Percentiles rank a stretch among this genome's conserved stretches.
phyloP scores from a whole-genome alignment of 2,329 filamentous ascomycete species.

The Knufia petricola region DNA sequence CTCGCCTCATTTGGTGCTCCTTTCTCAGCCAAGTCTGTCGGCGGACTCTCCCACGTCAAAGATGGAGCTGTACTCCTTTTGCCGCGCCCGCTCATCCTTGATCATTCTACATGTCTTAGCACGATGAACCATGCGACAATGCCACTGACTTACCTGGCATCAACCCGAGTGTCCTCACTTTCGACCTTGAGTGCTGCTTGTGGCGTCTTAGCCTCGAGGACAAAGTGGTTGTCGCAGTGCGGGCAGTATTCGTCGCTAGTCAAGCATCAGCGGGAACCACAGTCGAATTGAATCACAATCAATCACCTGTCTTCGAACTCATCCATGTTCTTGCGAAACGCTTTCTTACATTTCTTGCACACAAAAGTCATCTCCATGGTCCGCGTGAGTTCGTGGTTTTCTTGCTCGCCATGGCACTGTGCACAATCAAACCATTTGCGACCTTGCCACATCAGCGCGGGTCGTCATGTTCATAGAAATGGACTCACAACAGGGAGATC shows the following conservation, averaged over 20 bases:
- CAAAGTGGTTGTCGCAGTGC: constrained; percentile 97
- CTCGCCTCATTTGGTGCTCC: background rate
- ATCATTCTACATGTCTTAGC: constrained; percentile 54
- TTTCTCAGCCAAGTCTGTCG: constrained; percentile 60
- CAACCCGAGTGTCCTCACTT: constrained; percentile 77
- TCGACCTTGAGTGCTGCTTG: constrained; percentile 78
- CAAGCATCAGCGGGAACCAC: background rate
- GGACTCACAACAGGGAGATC: constrained; percentile 80
- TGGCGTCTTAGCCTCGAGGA: constrained; percentile 77
- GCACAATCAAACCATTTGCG: constrained; percentile 98
- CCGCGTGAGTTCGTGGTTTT: constrained; percentile 67
- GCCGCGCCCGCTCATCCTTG: constrained; percentile 71
- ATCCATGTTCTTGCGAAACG: constrained; percentile 84
- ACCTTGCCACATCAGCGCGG: constrained; percentile 41
- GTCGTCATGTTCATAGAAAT: background rate
- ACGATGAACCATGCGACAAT: background rate
- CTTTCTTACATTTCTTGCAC: constrained; percentile 98
- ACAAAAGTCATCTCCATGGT: constrained; percentile 83
- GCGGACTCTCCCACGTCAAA: constrained; percentile 69
- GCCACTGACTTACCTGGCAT: constrained; percentile 47
- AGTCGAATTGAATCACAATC: background rate
- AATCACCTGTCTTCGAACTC: constrained; percentile 81
- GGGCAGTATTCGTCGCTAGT: constrained; percentile 90
- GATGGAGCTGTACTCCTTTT: constrained; percentile 51
- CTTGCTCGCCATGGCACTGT: constrained; percentile 79